Base-by-base conservation (phyloP, 2,329 filamentous ascomycete species). In the Septoria linicola region DNA sequence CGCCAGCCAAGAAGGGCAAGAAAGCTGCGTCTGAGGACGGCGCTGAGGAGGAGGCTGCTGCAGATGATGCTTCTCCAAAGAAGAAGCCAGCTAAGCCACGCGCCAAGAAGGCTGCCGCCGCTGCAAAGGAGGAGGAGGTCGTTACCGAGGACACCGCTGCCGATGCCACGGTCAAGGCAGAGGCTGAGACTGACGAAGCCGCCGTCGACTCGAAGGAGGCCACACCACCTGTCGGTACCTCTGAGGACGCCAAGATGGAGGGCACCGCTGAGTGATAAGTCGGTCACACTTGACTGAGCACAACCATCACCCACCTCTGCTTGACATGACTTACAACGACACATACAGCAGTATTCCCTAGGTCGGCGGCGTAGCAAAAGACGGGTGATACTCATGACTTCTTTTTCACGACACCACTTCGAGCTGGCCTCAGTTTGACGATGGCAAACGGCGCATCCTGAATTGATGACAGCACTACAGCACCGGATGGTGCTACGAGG, bases 41-140 rank as follows among this genome's bases (percentile, higher is more conserved):
- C 39, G 44, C 25, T 27, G 17, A 14, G 8, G 17, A 19, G 4
- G 36, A 41, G 25, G 36, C 34, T 23, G 34, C 19, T 19, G 32
- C 36, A 2, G 25, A 13, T 20, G 44, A 20, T 8, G 16, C 6
- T 3, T 39, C 36, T 2, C 19, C 36, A 19, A 39, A 2, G 16
- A 39, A 39, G 19, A 51, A 51, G 40, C 27, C 35, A 25, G 57
- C 61, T 54, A 59, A 64, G 55, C 39, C 59, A 13, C 49, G 60
- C 7, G 51, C 39, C 39, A 66, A 63, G 59, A 61, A 59, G 49
- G 47, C 35, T 14, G 39, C 43, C 19, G 47, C 49, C 23, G 32
- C 43, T 7, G 20, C 41, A 31, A 14, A 13, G 16, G 41, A 53
- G 35, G 62, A 60, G 47, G 61, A 60, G 49, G 47, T 30, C 8